phyloP scores from a whole-genome alignment of 2,329 filamentous ascomycete species.

The Grosmannia huntii region DNA sequence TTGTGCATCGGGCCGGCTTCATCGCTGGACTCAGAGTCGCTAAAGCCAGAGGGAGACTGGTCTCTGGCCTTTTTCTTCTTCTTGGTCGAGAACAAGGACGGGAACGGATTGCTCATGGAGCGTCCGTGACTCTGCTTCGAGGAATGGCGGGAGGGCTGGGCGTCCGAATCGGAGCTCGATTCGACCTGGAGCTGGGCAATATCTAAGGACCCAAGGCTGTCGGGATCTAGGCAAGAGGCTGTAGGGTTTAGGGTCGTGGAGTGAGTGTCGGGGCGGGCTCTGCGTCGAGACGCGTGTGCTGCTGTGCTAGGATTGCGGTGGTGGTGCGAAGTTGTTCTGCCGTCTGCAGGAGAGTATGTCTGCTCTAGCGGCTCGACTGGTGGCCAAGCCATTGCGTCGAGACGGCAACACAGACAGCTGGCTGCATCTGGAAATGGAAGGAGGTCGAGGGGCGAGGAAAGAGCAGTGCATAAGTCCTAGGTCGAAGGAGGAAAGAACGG shows the following conservation, averaged over 20 bases:
- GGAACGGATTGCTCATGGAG: slow-evolving; percentile 71
- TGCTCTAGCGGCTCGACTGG: neutral
- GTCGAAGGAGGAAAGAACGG: neutral
- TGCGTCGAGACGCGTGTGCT: neutral
- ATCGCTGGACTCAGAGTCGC: slow-evolving; percentile 26
- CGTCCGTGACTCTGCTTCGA: slow-evolving; percentile 34
- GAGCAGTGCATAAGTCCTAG: neutral
- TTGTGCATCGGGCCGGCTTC: slow-evolving; percentile 20
- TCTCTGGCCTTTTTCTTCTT: slow-evolving; percentile 39
- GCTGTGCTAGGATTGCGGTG: neutral
- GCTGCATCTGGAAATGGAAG: neutral
- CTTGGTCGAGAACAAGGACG: slow-evolving; percentile 51
- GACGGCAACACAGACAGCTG: neutral
- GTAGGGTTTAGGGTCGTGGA: slow-evolving; percentile 2
- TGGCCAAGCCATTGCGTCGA: slow-evolving; percentile 7
- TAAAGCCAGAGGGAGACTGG: slow-evolving; percentile 17
- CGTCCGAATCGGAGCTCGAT: slow-evolving; percentile 27
- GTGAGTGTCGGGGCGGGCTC: neutral
- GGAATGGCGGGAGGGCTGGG: slow-evolving; percentile 17
- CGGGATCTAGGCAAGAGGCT: neutral
- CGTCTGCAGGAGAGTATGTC: neutral
- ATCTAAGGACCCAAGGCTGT: slow-evolving; percentile 11
- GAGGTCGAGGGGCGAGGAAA: neutral
- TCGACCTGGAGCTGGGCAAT: slow-evolving; percentile 12
- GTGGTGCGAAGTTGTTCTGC: neutral